Base-by-base conservation (phyloP, 2,329 filamentous ascomycete genomes). In the Daldinia sp. region DNA sequence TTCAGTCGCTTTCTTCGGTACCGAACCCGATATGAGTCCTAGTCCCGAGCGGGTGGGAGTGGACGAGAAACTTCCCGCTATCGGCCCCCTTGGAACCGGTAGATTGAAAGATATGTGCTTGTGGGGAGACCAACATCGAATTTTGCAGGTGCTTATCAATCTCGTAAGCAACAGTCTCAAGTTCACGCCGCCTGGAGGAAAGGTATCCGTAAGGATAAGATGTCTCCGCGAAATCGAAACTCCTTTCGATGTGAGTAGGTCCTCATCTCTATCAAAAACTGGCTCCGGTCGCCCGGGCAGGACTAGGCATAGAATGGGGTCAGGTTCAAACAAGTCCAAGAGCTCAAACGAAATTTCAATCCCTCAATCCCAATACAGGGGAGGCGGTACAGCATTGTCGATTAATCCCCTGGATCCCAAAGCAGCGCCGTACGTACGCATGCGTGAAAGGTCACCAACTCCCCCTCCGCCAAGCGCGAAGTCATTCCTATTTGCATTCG, bases 131-230 rank as follows among this genome's bases (percentile, higher is more conserved):
- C 91, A 95, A 68, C 93, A 97, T 72, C 85, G 94, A 43, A 95
- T 97, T 35, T 79, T 96, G 23, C 94, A 97, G 75, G 91, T 97
- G n/a, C 86, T 97, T 47, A 97, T 96, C 80, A 96, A 96, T 73
- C 81, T 97, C 29, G 92, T 96, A 47, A 94, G 91, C 76, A 97
- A 97, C 78, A 92, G 90, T 75, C 80, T 97, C 41, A 97, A 97
- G 74, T 97, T 97, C 72, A 97, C 94, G 0, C 91, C 92, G 0
- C 77, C 86, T 5, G 88, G 88, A 1, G 93, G 93, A 6, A 89
- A 83, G 27, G 91, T 97, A 2, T 84, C 87, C 23, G 85, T 97
- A 7, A 86, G 87, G 6, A 93, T 97, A 59, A 87, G 86, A 67
- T 96, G 92, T 70, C 69, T 90, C 0, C 85, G 88, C 6, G 90